These are phyloP conservation scores for Veloboletus limbatus DNA, from an alignment of 1,284 basidiomycete species.

Conservation along the genomic window DNA sequence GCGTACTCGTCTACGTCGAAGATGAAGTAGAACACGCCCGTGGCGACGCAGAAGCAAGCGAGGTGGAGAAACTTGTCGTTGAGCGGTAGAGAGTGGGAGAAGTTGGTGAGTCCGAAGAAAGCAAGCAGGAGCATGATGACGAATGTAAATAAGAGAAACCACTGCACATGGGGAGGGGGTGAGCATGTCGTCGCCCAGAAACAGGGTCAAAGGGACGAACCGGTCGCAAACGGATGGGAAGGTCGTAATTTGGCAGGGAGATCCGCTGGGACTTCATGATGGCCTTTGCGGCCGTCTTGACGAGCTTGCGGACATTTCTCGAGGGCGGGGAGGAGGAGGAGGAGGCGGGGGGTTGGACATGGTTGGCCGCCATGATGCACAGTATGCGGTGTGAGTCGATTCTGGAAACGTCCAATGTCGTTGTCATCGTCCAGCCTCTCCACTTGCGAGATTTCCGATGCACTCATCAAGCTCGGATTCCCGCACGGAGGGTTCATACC, in stretches of 20 bases:
- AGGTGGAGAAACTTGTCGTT: conserved; percentile 88
- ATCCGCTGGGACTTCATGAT: conserved; percentile 57
- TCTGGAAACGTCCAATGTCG: conserved; percentile 4
- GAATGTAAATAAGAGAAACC: conserved; percentile 69
- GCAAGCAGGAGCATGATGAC: conserved; percentile 65
- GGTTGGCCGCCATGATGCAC: conserved; percentile 17
- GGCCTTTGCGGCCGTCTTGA: conserved; percentile 41
- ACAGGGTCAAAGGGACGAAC: conserved; percentile 42
- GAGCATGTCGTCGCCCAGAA: conserved; percentile 9
- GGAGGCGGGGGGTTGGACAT: conserved; percentile 10
- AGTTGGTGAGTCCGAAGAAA: conserved; percentile 72
- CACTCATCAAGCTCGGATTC: conserved; percentile 80
- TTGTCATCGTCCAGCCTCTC: conserved; percentile 45
- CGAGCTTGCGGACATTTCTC: conserved; percentile 28
- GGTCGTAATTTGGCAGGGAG: conserved; percentile 60
- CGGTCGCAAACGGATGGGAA: conserved; percentile 71
- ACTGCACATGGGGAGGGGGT: conserved; percentile 41
- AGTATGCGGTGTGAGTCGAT: too few species aligned
- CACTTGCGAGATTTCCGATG: conserved; percentile 88
- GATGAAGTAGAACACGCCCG: conserved; percentile 82
- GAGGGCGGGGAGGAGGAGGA: conserved; percentile 15
- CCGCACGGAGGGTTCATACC: conserved; percentile 80
- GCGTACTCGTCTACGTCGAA: conserved; percentile 83
- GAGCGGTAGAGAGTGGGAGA: conserved; percentile 61
- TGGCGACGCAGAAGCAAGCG: conserved; percentile 74